Evolutionary conservation across 2,329 filamentous ascomycete species (phyloP).

Genomic region (Hypoxylon sp.): DNA sequence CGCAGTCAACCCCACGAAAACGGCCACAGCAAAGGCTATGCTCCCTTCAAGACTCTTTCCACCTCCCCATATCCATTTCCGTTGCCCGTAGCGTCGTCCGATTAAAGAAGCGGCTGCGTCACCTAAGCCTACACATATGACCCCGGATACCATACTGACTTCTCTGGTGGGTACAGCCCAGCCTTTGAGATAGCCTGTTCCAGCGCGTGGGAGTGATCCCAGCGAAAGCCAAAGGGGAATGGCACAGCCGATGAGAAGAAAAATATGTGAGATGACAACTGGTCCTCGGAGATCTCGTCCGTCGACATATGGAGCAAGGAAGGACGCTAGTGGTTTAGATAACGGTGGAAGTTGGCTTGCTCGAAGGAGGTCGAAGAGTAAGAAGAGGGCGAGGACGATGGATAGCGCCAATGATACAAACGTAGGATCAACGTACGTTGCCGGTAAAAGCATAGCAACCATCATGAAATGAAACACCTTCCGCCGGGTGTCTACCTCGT

Average conservation of each 20-base stretch:
- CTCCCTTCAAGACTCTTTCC: constrained; percentile 95
- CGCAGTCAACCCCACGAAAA: constrained; percentile 77
- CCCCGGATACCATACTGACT: constrained; percentile 89
- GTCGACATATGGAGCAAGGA: constrained; percentile 93
- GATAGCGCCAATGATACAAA: constrained; percentile 85
- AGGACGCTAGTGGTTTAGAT: constrained; percentile 84
- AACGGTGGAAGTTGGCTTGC: constrained; percentile 92
- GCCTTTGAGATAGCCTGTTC: constrained; percentile 67
- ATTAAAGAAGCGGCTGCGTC: constrained; percentile 94
- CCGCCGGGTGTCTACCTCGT: constrained; percentile 93
- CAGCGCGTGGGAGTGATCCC: constrained; percentile 72
- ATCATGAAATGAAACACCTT: constrained; percentile 99
- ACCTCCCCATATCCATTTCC: constrained; percentile 96
- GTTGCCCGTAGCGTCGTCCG: constrained; percentile 84
- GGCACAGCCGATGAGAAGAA: constrained; percentile 92
- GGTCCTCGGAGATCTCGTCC: constrained; percentile 92
- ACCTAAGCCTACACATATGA: constrained; percentile 94
- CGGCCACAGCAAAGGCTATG: constrained; percentile 82
- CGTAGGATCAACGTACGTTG: constrained; percentile 85
- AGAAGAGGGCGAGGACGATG: constrained; percentile 83
- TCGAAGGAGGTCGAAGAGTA: constrained; percentile 88
- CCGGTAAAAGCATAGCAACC: constrained; percentile 93
- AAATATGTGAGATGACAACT: constrained; percentile 96
- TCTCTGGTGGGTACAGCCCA: constrained; percentile 84
- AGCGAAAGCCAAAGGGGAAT: constrained; percentile 93